Evolutionary conservation across 306 rosid species (phyloP).

Genomic region (Pterocarpus macrocarpus): DNA sequence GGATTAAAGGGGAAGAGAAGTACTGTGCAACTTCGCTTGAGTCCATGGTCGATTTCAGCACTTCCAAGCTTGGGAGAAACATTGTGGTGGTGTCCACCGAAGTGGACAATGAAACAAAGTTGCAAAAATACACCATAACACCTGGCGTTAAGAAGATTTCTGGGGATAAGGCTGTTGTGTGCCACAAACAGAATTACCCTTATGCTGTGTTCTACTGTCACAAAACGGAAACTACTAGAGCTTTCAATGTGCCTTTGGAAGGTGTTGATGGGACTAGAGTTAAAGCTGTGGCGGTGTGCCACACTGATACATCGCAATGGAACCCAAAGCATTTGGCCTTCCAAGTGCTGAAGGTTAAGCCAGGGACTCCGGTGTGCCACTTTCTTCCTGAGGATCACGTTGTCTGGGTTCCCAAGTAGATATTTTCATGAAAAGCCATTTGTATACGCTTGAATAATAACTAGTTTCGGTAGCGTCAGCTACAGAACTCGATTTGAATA

Average conservation of each 20-base stretch:
- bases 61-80: constrained; percentile 68
- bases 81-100: constrained; percentile 69
- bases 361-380: constrained; percentile 86
- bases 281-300: constrained; percentile 80
- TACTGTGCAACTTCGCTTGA: constrained; percentile 89
- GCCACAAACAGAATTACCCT: constrained; percentile 76
- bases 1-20: constrained; percentile 68
- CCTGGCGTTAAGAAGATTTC: constrained; percentile 55
- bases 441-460: too few species aligned
- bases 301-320: constrained; percentile 79
- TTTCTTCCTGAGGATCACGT: constrained; percentile 87
- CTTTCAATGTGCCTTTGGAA: constrained; percentile 63
- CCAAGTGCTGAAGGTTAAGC: constrained; percentile 77
- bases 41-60: constrained; percentile 83
- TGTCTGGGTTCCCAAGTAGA: constrained; percentile 72
- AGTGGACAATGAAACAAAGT: constrained; percentile 52
- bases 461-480: too few species aligned
- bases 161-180: constrained; percentile 62
- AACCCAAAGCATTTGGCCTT: constrained; percentile 89
- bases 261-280: constrained; percentile 65
- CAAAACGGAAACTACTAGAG: constrained; percentile 49
- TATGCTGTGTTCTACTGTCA: constrained; percentile 90
- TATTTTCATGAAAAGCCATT: not conserved
- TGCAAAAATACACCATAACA: constrained; percentile 57
- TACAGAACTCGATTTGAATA: too few species aligned